A percentile compares a stretch with the other conserved stretches of the same genome.
phyloP scores from a whole-genome alignment of 352 stramenopile species.

The Elongisporangium anandrum region DNA sequence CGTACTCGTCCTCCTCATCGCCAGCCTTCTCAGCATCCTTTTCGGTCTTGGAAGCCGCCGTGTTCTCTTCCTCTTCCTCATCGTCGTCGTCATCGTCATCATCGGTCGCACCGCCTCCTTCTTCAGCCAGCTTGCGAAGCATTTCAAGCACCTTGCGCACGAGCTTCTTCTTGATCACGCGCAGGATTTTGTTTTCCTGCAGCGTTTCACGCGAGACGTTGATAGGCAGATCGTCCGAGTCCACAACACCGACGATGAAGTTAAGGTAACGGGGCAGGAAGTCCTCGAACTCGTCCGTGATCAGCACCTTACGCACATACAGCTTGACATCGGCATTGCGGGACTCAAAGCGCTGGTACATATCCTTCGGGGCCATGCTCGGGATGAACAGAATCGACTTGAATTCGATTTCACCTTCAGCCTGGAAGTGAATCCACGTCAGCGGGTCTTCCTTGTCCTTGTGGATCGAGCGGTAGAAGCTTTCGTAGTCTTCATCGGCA shows the following conservation, averaged over 20 bases:
- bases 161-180: constrained; percentile 99
- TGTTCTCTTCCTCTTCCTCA: constrained; percentile 38
- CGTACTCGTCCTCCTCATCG: constrained; percentile 48
- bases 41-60: constrained; percentile 54
- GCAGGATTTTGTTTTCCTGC: constrained; percentile 99
- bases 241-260: constrained; percentile 98
- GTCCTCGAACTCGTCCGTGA: constrained; percentile 98
- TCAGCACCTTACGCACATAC: constrained; percentile 99
- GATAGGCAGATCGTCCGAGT: constrained; percentile 98
- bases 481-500: constrained; percentile 97
- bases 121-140: constrained; percentile 92
- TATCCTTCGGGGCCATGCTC: constrained; percentile 70
- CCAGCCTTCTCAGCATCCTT: constrained; percentile 75
- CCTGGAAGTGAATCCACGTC: constrained; percentile 99
- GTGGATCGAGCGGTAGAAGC: constrained; percentile 96
- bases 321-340: constrained; percentile 94
- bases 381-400: constrained; percentile 99
- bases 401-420: constrained; percentile 99
- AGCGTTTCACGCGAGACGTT: constrained; percentile 99
- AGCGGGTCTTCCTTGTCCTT: constrained; percentile 89
- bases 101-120: constrained; percentile 82
- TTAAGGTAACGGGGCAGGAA: constrained; percentile 98
- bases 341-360: constrained; percentile 91
- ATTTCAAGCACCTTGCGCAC: constrained; percentile 99
- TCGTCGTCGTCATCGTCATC: constrained; percentile 52